phyloP scores from a whole-genome alignment of 345 rosid species.

The Citrus inodora region DNA sequence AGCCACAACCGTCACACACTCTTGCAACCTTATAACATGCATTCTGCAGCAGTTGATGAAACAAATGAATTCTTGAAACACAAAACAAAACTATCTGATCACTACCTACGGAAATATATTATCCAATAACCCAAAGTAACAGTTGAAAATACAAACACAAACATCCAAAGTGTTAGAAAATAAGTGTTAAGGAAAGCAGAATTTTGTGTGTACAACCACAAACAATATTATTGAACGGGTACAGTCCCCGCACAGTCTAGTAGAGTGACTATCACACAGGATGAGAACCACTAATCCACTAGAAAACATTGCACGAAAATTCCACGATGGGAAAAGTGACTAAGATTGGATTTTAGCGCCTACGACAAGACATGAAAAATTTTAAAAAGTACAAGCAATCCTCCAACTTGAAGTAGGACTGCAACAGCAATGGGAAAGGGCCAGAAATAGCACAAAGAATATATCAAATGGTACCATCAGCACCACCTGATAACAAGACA shows the following conservation, averaged over 20 bases:
- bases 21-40: constrained; percentile 40
- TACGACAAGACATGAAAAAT: not conserved
- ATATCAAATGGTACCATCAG: not conserved
- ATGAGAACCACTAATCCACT: not conserved
- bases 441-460: not conserved
- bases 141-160: not conserved
- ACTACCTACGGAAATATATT: not conserved
- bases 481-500: not conserved
- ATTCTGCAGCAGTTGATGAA: constrained; percentile 40
- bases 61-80: not conserved
- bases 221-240: too few species aligned
- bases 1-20: constrained; percentile 70
- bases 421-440: not conserved
- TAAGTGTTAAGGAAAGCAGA: not conserved
- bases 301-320: not conserved
- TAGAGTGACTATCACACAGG: not conserved
- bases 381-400: not conserved
- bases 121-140: not conserved
- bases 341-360: not conserved
- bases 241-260: not conserved
- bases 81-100: not conserved
- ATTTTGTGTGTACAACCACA: not conserved
- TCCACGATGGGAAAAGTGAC: not conserved
- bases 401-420: not conserved
- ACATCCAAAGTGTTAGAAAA: not conserved